Percentiles rank a stretch among this genome's conserved stretches.
Evolutionary conservation across 202 grass and related monocot genomes (phyloP).

Genomic region (Eragrostis tef): DNA sequence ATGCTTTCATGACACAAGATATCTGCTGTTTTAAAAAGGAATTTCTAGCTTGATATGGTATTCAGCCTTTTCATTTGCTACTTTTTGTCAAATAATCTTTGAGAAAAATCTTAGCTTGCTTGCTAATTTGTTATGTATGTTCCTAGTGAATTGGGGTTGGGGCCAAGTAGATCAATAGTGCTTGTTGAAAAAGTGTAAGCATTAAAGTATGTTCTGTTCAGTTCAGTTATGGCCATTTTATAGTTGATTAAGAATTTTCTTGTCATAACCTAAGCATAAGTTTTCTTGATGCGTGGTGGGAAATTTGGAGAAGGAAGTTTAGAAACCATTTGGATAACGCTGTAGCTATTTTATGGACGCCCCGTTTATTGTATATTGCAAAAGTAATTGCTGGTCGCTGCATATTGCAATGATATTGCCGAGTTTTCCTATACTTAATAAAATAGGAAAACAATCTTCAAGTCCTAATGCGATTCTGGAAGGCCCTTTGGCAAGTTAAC

Average conservation of each 20-base stretch:
- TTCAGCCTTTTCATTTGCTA: background rate
- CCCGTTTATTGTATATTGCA: background rate
- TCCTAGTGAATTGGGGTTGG: background rate
- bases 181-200: background rate
- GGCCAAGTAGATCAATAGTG: background rate
- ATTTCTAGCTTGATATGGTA: background rate
- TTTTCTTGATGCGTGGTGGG: background rate
- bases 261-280: background rate
- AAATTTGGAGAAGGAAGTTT: background rate
- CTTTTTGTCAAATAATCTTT: background rate
- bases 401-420: slow-evolving; percentile 1
- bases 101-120: background rate
- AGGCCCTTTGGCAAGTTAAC: background rate
- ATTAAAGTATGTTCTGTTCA: background rate
- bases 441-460: slow-evolving; percentile 13
- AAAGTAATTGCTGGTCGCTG: slow-evolving; percentile 15
- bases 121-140: background rate
- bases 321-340: background rate
- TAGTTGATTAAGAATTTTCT: slow-evolving; percentile 17
- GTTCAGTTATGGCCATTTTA: background rate
- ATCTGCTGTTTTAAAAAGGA: slow-evolving; percentile 1
- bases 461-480: background rate
- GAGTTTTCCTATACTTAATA: slow-evolving; percentile 8
- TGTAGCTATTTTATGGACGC: background rate
- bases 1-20: background rate